Evolutionary conservation across 2,329 filamentous ascomycete species (phyloP), one percentile per base, ranked within the genome.

Genomic region (Nigrospora oryzae): DNA sequence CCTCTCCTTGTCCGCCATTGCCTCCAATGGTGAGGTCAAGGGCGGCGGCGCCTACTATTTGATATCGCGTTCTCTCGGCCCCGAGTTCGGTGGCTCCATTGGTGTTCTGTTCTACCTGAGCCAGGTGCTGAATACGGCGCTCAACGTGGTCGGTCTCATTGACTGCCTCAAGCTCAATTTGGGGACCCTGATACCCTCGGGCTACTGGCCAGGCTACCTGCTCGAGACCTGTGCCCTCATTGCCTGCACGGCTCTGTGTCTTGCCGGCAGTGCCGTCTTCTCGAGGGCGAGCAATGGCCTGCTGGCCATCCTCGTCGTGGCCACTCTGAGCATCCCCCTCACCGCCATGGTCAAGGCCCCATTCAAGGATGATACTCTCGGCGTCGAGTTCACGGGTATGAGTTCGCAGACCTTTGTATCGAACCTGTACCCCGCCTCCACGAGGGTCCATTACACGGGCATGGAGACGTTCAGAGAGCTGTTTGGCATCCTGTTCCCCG

Each of bases 101-200:
- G 89, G 89, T 2, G 75, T 94, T 19, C 79, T 95, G 12, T 94
- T 94, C 63, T 95, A 93, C 60, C 71, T 94, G n/a, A 87, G 89
- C n/a, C 86, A 88, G 51, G 84, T 86, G 2, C 79, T 95, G 57
- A 94, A 91, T 59, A 89, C 88, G 1, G 86, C 86, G 34, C 79
- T 95, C 73, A 95, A 95, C 57, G 79, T 90, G 19, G 87, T 94
- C 37, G 89, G 88, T 68, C 71, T 95, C 38, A 79, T 95, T 51
- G 86, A 93, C 64, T 94, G 87, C 56, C 73, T 94, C 46, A 80
- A 79, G 43, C 75, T 90, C 49, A 90, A 89, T 54, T 78, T 90
- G 56, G 86, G 84, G 2, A 59, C 69, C 15, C 69, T 76, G 40
- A 73, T 94, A 32, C 79, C 81, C 0, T 75, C 86, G 53, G 81